Base-by-base conservation (phyloP, 208 protist species). In the Wallacemonas collosoma region DNA sequence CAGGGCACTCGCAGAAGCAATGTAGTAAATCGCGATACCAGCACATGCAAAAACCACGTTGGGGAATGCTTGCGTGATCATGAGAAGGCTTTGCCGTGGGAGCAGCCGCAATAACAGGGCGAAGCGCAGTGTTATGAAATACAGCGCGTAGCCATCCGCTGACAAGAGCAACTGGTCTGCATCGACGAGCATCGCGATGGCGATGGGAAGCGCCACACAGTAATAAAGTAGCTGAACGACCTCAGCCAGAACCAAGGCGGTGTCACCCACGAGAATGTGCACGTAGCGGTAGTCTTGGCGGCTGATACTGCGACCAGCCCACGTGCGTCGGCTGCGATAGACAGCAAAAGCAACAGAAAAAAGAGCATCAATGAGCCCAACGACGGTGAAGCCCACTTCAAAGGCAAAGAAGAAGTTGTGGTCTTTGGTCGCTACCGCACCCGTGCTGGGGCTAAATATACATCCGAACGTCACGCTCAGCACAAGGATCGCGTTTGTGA, bases 211-310 rank as follows among this genome's bases (percentile, higher is more conserved):
- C 11, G 77, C 76, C 12, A 86, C 71, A 58, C 72, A 74, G 79
- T 90, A 94, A 71, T 90, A 94, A 9, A 94, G 51, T 4, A 90
- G 69, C 70, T 92, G 81, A 41, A 86, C 62, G 39, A 86, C 63
- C 72, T 90, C 89, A 5, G 76, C 75, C 36, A 87, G n/a, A 1
- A 94, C 75, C 51, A 94, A 73, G 9, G 85, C 53, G 6, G 80
- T 80, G 63, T 94, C 88, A n/a, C 80, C 87, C n/a, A 82, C 35
- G 12, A 85, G 58, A 2, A 89, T 68, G 43, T 72, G 73, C 41
- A 57, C 69, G 43, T 77, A 72, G 15, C 72, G 75, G 14, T 66
- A 68, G 64, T 79, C 58, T 11, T 66, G 61, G 71, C 74, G 77
- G 53, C 71, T 77, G 2, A 68, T 66, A 15, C 72, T 72, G 14